Conservation (phyloP, 768 basidiomycete genomes). For the Hypholoma sublateritium region DNA sequence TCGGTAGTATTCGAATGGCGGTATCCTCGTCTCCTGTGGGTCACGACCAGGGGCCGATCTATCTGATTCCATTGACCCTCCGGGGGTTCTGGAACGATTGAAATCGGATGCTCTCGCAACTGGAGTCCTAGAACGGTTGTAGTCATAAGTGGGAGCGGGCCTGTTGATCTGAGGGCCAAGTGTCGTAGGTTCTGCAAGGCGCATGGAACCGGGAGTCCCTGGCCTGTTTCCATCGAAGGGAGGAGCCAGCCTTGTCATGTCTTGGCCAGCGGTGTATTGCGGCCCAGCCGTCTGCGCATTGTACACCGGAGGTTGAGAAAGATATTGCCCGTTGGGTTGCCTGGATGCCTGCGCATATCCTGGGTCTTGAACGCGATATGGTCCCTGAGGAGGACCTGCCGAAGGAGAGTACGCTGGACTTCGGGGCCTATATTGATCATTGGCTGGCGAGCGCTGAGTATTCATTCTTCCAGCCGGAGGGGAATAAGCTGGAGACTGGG, state of each 20-base stretch:
- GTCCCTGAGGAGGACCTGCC: neutral
- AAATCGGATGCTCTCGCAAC: neutral
- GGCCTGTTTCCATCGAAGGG: neutral
- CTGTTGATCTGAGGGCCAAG: neutral
- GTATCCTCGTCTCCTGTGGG: neutral
- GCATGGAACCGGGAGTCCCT: neutral
- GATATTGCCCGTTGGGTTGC: neutral
- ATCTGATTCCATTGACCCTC: neutral
- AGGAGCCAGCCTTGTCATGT: neutral
- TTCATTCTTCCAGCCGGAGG: neutral
- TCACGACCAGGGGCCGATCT: neutral
- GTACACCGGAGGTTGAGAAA: neutral
- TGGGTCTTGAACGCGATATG: neutral
- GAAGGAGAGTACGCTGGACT: conserved; percentile 9
- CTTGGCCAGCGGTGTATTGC: neutral
- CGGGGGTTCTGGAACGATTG: too few species aligned
- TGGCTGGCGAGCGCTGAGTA: neutral
- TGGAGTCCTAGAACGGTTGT: neutral
- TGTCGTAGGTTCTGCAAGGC: neutral
- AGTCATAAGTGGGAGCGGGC: neutral
- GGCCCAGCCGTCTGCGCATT: neutral
- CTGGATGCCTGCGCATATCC: neutral
- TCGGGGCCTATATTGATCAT: conserved; percentile 10
- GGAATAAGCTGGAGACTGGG: neutral
- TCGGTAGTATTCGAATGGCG: conserved; percentile 1